Evolutionary conservation across 225 moss, liverwort and hornwort genomes (phyloP), one percentile per base, ranked within the genome.

Genomic region (Pseudoscleropodium purum): DNA sequence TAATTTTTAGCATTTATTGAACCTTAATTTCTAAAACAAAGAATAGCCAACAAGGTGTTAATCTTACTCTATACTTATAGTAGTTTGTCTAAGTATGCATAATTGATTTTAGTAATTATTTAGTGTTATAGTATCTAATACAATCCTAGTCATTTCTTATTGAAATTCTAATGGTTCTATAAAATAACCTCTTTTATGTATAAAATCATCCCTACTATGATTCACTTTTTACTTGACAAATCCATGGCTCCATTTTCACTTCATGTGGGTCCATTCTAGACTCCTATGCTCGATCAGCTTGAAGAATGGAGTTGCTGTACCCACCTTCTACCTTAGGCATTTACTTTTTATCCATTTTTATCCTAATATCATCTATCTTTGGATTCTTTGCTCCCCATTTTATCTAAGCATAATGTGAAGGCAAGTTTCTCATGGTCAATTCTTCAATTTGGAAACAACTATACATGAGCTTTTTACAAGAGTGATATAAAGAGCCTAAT

Each of bases 41-140:
- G 14, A 70, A 24, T 14, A 1, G 5, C 1, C 7, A 26, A 0
- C 26, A 24, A 41, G 2, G 15, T 41, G 26, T 3, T 1, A 0
- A 72, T 9, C 8, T 0, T 24, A 4, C 0, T 7, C 25, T 41
- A 41, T 21, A 8, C 3, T 41, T 41, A 15, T 0, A 4, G 15
- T 74, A 17, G 18, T 45, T 74, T 45, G 45, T 2, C 2, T 6
- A 75, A 47, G 3, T 75, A 3, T 18, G 0, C 0, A 2, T 30
- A 30, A 47, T 30, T 49, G 19, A 31, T 31, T 75, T 31, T 30
- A 31, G 6, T 31, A 47, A 75, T 11, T 54, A 54, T 59, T 21
- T 13, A 51, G 9, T 51, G 16, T 51, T 8, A 7, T 7, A 33
- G 4, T 51, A 7, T 76, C 5, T 31, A 5, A 20, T 31, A 19